Conservation (phyloP, 2,329 filamentous ascomycete genomes). For the Macrophomina phaseolina region DNA sequence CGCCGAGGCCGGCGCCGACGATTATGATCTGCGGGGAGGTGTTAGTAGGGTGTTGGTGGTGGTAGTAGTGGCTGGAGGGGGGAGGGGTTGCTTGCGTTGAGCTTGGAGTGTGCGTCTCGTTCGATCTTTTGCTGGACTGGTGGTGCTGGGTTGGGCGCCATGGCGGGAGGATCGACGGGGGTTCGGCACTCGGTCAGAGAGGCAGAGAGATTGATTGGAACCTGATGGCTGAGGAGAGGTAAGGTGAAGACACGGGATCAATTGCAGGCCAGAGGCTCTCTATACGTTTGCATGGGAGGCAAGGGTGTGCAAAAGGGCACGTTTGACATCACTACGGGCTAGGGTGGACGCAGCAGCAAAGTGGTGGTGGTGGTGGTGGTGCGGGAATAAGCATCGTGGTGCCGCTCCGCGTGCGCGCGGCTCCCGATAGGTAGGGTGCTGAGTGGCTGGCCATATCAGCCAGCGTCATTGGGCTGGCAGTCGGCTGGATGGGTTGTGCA, state of each 20-base stretch:
- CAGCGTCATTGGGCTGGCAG: neutral
- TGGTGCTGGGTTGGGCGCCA: constrained; percentile 29
- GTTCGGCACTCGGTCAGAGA: too few relatives aligned
- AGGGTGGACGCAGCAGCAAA: constrained; percentile 18
- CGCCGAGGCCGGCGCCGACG: constrained; percentile 63
- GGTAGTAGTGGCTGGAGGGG: too few relatives aligned
- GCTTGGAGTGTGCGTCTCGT: constrained; percentile 34
- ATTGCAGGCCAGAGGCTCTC: neutral
- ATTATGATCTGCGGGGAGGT: constrained; percentile 51
- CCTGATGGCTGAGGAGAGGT: neutral
- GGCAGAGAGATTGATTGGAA: too few relatives aligned
- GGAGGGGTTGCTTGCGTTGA: constrained; percentile 34
- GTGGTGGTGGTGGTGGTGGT: constrained; percentile 7
- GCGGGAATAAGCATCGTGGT: neutral
- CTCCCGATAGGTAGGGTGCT: constrained; percentile 2
- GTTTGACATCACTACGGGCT: constrained; percentile 3
- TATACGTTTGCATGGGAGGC: neutral
- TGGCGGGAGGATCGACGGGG: neutral
- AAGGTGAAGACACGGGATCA: neutral
- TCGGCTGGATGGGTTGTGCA: constrained; percentile 24
- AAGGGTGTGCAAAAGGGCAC: neutral
- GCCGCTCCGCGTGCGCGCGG: neutral
- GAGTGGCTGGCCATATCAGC: neutral
- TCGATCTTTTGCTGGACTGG: constrained; percentile 37
- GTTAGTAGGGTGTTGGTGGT: too few relatives aligned